Percentiles rank a stretch among this genome's conserved stretches.
These are phyloP conservation scores for Xylaria venustula DNA, from an alignment of 495 filamentous ascomycete species.

Conservation along the genomic window DNA sequence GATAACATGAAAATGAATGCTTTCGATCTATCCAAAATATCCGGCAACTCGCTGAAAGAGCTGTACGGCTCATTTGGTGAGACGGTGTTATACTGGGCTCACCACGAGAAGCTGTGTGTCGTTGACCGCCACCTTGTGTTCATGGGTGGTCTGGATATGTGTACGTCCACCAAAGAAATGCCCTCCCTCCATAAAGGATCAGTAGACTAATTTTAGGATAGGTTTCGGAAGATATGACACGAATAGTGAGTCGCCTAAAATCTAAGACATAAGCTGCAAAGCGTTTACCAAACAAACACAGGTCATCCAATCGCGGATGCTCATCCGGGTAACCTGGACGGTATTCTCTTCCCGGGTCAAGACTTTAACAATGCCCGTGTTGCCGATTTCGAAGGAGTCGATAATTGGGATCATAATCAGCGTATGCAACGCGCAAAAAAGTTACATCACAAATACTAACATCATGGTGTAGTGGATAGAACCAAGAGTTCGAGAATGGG, in stretches of 20 bases:
- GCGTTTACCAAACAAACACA: slow-evolving; percentile 29
- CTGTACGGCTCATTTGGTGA: slow-evolving; percentile 80
- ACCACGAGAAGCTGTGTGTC: slow-evolving; percentile 90
- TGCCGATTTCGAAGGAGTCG: slow-evolving; percentile 83
- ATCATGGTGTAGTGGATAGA: slow-evolving; percentile 56
- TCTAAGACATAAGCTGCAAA: not conserved
- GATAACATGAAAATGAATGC: slow-evolving; percentile 47
- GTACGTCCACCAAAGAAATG: slow-evolving; percentile 25
- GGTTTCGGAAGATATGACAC: slow-evolving; percentile 64
- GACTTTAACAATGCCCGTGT: slow-evolving; percentile 93
- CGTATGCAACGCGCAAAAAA: slow-evolving; percentile 28
- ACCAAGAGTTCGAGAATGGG: slow-evolving; percentile 84
- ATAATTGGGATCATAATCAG: slow-evolving; percentile 83
- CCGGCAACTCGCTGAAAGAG: slow-evolving; percentile 64
- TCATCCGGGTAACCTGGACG: slow-evolving; percentile 72
- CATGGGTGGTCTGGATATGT: slow-evolving; percentile 81
- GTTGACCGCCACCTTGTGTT: slow-evolving; percentile 80
- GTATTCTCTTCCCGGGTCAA: slow-evolving; percentile 82
- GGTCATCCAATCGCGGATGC: slow-evolving; percentile 82
- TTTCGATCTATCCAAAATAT: slow-evolving; percentile 55
- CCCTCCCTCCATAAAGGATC: not conserved
- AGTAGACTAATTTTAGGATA: slow-evolving; percentile 22
- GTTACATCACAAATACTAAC: slow-evolving; percentile 16
- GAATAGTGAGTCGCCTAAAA: slow-evolving; percentile 38
- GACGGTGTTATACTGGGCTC: slow-evolving; percentile 88